Conservation (phyloP, 345 rosid species). For the Aquilaria malaccensis region DNA sequence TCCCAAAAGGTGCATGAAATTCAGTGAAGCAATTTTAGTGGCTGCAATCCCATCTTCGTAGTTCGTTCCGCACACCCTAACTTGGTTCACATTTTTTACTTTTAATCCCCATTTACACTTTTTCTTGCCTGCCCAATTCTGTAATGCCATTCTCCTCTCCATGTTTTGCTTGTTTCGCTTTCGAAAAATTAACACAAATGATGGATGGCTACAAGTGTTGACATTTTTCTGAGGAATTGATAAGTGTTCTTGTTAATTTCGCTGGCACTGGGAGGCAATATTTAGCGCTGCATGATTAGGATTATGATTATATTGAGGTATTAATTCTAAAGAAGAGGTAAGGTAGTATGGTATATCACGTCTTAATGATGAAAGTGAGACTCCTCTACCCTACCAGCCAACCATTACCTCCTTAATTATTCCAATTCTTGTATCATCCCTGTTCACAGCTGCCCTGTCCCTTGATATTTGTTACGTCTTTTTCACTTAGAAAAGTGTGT, state of each 20-base stretch:
- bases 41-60: slow-evolving; percentile 4
- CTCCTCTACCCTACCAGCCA: slow-evolving; percentile 31
- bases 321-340: not conserved
- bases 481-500: too few relatives aligned
- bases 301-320: too few relatives aligned
- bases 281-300: too few relatives aligned
- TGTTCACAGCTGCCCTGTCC: not conserved
- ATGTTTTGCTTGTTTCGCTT: too few relatives aligned
- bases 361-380: slow-evolving; percentile 39
- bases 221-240: too few relatives aligned
- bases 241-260: too few relatives aligned
- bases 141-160: too few relatives aligned
- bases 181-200: too few relatives aligned
- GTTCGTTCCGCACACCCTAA: too few relatives aligned
- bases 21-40: slow-evolving; percentile 20
- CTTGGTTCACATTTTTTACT: not conserved
- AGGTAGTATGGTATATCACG: slow-evolving; percentile 20
- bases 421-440: slow-evolving; percentile 2
- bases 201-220: too few relatives aligned
- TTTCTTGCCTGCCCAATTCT: too few relatives aligned
- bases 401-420: slow-evolving; percentile 17
- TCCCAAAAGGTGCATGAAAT: slow-evolving; percentile 4
- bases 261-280: too few relatives aligned
- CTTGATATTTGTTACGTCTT: not conserved
- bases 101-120: slow-evolving; percentile 3